phyloP scores from a whole-genome alignment of 2,329 filamentous ascomycete genomes.

The Sarocladium strictum region DNA sequence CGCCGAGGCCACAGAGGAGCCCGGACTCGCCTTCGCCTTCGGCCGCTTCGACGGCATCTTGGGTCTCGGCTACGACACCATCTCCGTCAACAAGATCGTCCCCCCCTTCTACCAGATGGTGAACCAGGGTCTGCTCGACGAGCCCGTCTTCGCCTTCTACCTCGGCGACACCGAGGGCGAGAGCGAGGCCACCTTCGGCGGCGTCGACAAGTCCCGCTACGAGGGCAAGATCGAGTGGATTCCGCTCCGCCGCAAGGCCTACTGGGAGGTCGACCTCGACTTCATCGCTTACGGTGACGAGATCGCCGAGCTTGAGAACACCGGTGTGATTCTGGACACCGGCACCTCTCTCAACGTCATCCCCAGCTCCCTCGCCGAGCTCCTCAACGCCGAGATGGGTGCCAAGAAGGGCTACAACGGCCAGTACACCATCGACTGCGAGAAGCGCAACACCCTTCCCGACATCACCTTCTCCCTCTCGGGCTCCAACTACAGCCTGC shows the following conservation, averaged over 20 bases:
- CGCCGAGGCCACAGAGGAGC: constrained; percentile 92
- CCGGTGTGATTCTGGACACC: constrained; percentile 95
- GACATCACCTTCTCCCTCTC: constrained; percentile 87
- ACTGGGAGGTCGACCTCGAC: constrained; percentile 98
- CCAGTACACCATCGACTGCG: constrained; percentile 91
- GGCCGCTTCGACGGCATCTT: constrained; percentile 96
- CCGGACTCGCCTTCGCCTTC: constrained; percentile 95
- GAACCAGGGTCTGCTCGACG: constrained; percentile 81
- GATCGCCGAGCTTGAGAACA: constrained; percentile 84
- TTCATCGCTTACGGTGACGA: constrained; percentile 83
- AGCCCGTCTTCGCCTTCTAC: constrained; percentile 95
- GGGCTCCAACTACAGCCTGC: constrained; percentile 90
- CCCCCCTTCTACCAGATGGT: constrained; percentile 97
- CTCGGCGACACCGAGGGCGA: constrained; percentile 67
- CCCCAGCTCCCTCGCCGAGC: constrained; percentile 83
- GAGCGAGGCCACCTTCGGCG: constrained; percentile 87
- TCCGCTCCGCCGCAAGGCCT: constrained; percentile 94
- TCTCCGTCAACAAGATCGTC: constrained; percentile 92
- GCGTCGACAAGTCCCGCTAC: constrained; percentile 74
- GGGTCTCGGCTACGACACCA: constrained; percentile 88
- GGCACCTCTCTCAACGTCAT: constrained; percentile 97
- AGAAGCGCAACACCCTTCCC: constrained; percentile 74
- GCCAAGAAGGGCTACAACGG: constrained; percentile 97
- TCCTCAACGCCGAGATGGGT: constrained; percentile 95
- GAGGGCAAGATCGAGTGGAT: constrained; percentile 87